Evolutionary conservation across 75 land plant genomes (phyloP).

Genomic region (Isoetes taiwanensis): DNA sequence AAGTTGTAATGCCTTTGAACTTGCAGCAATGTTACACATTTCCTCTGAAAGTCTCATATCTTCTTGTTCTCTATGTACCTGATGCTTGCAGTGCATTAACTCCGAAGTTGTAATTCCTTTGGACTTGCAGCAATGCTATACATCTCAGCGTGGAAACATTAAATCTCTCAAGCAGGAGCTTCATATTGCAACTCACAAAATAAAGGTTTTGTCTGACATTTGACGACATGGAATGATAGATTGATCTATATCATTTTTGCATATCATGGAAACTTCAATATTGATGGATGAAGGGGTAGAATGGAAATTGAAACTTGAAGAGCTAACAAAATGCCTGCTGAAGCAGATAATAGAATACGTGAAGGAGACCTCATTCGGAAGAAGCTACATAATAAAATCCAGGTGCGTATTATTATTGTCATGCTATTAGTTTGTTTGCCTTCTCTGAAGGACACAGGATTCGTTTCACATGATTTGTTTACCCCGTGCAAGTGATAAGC

Average conservation of each 20-base stretch:
- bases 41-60: no score
- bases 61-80: no score
- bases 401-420: no score
- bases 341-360: slow-evolving; percentile 4
- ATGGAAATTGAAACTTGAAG: background rate
- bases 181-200: background rate
- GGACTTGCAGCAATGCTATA: background rate
- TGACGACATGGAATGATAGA: background rate
- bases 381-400: background rate
- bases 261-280: background rate
- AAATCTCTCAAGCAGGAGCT: background rate
- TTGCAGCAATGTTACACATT: no score
- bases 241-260: background rate
- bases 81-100: background rate
- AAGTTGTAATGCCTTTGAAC: no score
- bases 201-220: background rate
- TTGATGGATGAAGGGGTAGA: background rate
- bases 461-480: background rate
- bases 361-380: background rate
- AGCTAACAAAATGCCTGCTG: slow-evolving; percentile 2
- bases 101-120: no score
- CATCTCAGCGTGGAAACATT: background rate
- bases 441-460: background rate
- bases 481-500: background rate
- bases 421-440: background rate